Evolutionary conservation across 2,329 filamentous ascomycete genomes (phyloP).

Genomic region (Cladorrhinum sp.): DNA sequence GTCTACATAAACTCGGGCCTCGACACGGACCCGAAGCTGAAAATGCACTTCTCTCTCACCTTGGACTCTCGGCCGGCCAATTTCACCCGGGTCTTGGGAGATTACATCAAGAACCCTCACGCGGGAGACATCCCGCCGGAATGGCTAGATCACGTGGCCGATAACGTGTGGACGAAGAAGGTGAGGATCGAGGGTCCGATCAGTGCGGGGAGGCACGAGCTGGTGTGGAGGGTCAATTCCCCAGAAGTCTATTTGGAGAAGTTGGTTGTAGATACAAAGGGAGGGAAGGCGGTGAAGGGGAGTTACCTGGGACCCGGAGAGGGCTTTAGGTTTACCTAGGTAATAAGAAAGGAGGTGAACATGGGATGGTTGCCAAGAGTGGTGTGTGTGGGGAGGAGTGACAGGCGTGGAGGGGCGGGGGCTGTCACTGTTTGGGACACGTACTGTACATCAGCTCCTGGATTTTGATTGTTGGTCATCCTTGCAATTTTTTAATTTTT

Average conservation of each 20-base stretch:
- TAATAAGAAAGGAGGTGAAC: background rate
- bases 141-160: conserved; percentile 48
- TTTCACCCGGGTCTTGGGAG: conserved; percentile 34
- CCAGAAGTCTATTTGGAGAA: conserved; percentile 39
- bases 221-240: conserved; percentile 33
- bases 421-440: too few relatives aligned
- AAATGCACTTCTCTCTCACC: conserved; percentile 49
- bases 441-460: too few relatives aligned
- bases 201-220: conserved; percentile 30
- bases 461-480: too few relatives aligned
- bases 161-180: conserved; percentile 47
- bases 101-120: conserved; percentile 41
- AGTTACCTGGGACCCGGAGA: conserved; percentile 38
- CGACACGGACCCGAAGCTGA: conserved; percentile 48
- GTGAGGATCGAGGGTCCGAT: conserved; percentile 20
- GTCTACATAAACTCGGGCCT: conserved; percentile 41
- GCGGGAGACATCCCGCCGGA: conserved; percentile 43
- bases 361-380: background rate
- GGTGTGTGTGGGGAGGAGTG: too few relatives aligned
- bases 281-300: conserved; percentile 30
- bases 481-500: too few relatives aligned
- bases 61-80: conserved; percentile 39
- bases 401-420: too few relatives aligned
- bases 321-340: conserved; percentile 19
- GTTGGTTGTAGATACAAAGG: conserved; percentile 32